phyloP scores from a whole-genome alignment of 2,329 filamentous ascomycete genomes.

The Pseudocercospora pini-densiflorae region DNA sequence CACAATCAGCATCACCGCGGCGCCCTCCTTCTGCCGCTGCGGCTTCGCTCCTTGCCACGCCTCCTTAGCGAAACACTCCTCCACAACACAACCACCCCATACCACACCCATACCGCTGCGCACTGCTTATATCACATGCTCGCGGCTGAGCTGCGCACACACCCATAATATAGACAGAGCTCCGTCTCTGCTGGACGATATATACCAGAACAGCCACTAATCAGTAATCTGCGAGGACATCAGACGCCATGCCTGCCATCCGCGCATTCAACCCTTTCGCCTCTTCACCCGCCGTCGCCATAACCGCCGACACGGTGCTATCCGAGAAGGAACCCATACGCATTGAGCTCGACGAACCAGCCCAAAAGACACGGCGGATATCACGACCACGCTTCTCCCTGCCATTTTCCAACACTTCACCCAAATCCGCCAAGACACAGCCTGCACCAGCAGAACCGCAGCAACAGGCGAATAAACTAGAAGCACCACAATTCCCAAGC shows the following conservation, averaged over 20 bases:
- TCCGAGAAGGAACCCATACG: slow-evolving; percentile 57
- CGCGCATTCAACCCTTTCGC: slow-evolving; percentile 64
- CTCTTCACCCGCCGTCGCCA: slow-evolving; percentile 53
- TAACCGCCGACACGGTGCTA: slow-evolving; percentile 52
- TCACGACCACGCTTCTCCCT: slow-evolving; percentile 35
- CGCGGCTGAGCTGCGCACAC: slow-evolving; percentile 14
- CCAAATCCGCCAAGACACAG: slow-evolving; percentile 36
- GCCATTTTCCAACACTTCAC: slow-evolving; percentile 37
- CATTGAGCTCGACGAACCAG: slow-evolving; percentile 33
- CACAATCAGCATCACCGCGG: not conserved
- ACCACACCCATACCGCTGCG: slow-evolving; percentile 9
- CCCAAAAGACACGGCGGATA: slow-evolving; percentile 25
- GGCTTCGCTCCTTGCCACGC: slow-evolving; percentile 15
- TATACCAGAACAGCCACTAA: slow-evolving; percentile 32
- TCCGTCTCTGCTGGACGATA: slow-evolving; percentile 8
- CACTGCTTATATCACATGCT: slow-evolving; percentile 11
- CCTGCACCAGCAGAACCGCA: slow-evolving; percentile 41
- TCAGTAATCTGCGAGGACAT: slow-evolving; percentile 31
- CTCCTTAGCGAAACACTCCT: slow-evolving; percentile 11
- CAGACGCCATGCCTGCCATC: slow-evolving; percentile 63
- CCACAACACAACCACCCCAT: not conserved
- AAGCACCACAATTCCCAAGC: slow-evolving; percentile 54
- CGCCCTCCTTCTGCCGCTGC: not conserved
- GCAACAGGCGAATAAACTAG: slow-evolving; percentile 30
- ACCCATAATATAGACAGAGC: slow-evolving; percentile 17